Base-by-base conservation (phyloP, 192 early-diverging fungal genomes). In the Coemansia sp. region DNA sequence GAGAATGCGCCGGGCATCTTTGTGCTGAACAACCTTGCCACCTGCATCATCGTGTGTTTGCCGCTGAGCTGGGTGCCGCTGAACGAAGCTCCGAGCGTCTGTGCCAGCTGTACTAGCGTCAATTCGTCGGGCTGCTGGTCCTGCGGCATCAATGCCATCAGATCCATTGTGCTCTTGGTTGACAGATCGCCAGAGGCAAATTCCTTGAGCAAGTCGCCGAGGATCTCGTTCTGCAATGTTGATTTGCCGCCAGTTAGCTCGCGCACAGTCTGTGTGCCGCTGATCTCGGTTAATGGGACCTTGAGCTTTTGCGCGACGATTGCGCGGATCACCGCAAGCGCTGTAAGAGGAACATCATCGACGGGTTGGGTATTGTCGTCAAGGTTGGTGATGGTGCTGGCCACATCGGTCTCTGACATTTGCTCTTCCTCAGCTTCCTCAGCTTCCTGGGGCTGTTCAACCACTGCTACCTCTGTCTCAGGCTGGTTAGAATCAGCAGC, bases 1-100 rank as follows among this genome's bases (percentile, higher is more conserved):
- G 87, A 84, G 66, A 95, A 91, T 34, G 93, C 92, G 75, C 90
- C 94, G 45, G 96, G 93, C 91, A 98, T 93, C 85, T 98, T 98
- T 61, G 82, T 74, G 71, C 83, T 82, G 44, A 98, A 86, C 82
- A 98, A 70, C 75, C 91, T 88, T 60, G 90, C 84, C n/a, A 95
- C 74, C 59, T 94, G 82, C 15, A 83, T 81, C 45, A 68, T 83
- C 41, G 88, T 87, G 58, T 92, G 88, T 82, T 93, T 95, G 65
- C 96, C 96, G 7, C 22, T 23, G 15, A 97, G 83, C 47, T 94
- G 79, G 38, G 81, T 48, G 29, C 74, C 33, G 79, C 71, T 27
- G 82, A 78, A 59, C 74, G 87, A 50, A 62, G 79, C 90, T 87
- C 76, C 92, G 87, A 68, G 91, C 78, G 88, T 40, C 88, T 78